Conservation (phyloP, 306 rosid genomes). For the Quercus parvula region DNA sequence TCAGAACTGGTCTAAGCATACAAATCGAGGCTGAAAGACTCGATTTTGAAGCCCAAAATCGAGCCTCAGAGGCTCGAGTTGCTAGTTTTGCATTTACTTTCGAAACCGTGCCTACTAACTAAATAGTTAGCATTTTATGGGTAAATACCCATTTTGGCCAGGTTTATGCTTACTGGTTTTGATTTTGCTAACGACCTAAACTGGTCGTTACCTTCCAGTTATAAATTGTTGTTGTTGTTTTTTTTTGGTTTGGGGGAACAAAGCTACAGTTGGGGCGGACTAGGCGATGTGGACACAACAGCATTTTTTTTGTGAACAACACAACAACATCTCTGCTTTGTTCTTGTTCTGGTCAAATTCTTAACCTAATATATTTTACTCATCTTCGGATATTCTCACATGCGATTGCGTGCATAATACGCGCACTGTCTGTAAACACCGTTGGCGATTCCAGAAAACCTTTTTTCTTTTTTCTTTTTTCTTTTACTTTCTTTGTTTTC, state of each 20-base stretch:
- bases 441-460: not conserved
- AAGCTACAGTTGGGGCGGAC: constrained; percentile 13
- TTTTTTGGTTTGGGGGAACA: not conserved
- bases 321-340: constrained; percentile 15
- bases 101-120: too few species aligned
- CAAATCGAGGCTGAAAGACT: too few species aligned
- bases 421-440: not conserved
- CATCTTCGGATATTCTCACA: not conserved
- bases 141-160: too few species aligned
- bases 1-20: too few species aligned
- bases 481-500: not conserved
- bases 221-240: too few species aligned
- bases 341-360: not conserved
- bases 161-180: not conserved
- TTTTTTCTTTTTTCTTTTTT: not conserved
- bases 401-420: not conserved
- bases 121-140: too few species aligned
- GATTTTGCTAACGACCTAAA: not conserved
- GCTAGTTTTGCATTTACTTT: too few species aligned
- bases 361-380: not conserved
- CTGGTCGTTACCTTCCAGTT: not conserved
- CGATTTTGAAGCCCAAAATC: too few species aligned
- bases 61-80: too few species aligned
- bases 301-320: too few species aligned
- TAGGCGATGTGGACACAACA: not conserved